phyloP scores from a whole-genome alignment of 148 eudicot genomes.

The Dianthus caryophyllus region DNA sequence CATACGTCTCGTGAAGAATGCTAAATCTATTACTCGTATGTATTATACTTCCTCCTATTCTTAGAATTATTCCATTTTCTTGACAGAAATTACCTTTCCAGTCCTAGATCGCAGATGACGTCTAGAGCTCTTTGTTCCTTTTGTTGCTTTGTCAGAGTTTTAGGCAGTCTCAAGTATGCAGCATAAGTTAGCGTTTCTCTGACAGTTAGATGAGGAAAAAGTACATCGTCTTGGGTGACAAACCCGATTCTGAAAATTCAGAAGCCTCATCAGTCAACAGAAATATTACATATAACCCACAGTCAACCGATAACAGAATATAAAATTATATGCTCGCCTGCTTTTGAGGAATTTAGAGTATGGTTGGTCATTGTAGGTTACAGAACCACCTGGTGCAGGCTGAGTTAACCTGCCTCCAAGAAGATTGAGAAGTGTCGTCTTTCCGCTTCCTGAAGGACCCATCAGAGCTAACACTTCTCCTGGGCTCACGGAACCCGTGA shows the following conservation, averaged over 20 bases:
- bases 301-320: neutral
- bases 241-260: constrained; percentile 70
- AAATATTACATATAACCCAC: no score
- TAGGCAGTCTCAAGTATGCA: constrained; percentile 74
- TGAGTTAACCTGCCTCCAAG: constrained; percentile 71
- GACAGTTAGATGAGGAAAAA: constrained; percentile 88
- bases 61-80: no score
- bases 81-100: constrained; percentile 54
- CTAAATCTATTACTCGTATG: no score
- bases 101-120: constrained; percentile 76
- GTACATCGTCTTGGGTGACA: constrained; percentile 91
- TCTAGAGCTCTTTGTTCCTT: constrained; percentile 72
- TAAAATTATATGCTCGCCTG: constrained; percentile 41
- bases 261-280: neutral
- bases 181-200: constrained; percentile 77
- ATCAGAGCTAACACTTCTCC: constrained; percentile 89
- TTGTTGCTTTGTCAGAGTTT: constrained; percentile 48
- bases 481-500: constrained; percentile 70
- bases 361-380: constrained; percentile 83
- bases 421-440: constrained; percentile 74
- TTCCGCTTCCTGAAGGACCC: constrained; percentile 99
- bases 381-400: constrained; percentile 46
- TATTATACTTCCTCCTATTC: no score
- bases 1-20: no score
- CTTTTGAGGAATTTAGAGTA: constrained; percentile 75